Base-by-base conservation (phyloP, 495 filamentous ascomycete species). In the Cenococcum geophilum region DNA sequence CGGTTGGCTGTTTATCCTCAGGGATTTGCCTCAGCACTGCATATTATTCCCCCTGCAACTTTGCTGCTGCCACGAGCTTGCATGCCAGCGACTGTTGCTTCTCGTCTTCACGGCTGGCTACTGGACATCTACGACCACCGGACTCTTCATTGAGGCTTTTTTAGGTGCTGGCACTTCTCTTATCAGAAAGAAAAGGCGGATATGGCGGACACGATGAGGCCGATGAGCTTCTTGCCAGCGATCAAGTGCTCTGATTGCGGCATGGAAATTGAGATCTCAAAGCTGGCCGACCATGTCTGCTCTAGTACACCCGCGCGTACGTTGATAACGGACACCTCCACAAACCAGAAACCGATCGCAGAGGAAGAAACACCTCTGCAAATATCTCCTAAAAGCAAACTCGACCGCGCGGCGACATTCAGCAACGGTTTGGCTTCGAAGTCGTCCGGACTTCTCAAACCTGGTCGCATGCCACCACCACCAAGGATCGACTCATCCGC, bases 181-280 rank as follows among this genome's bases (percentile, higher is more conserved):
- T 52, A 16, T 52, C 49, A 23, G 23, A 23, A 52, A 32, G 36
- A 32, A 32, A 32, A 6, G 27, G 27, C 59, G 55, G 45, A 14
- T n/a, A 79, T 77, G 76, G 74, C 75, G 32, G 65, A 58, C 50
- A 64, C 74, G 43, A 74, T 77, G 64, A 76, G 85, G 68, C 79
- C 82, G 61, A 82, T 83, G 76, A 84, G 82, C 76, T 84, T 92
- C 54, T 79, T 98, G 78, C 91, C 92, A 68, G 85, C 85, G 20
- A 91, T 98, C 74, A 97, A 96, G 83, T 98, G 93, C 78, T 97
- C 95, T 53, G 87, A 80, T 72, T 98, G 93, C 71, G 85, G 84
- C 50, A 75, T 77, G 36, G 83, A 93, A 71, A 90, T 97, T 61
- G 89, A 92, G 70, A 97, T 98, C 65, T 86, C 88, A 9, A 75